Evolutionary conservation across 108 stramenopile genomes (phyloP), one percentile per base, ranked within the genome.

Genomic region (Nitzschia sp.): DNA sequence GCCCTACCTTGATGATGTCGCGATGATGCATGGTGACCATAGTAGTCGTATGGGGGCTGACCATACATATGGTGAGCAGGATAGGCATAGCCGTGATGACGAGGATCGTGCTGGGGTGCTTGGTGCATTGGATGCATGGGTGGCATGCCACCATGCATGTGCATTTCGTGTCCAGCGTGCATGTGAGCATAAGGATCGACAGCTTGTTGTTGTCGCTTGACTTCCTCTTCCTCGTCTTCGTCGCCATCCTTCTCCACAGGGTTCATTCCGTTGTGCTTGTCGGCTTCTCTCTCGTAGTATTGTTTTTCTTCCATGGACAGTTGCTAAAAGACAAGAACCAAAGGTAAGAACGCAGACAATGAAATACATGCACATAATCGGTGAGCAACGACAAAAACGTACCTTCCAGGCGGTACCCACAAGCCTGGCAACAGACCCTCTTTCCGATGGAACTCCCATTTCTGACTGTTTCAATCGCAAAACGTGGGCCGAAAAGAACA

Each of bases 371-470:
- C 29, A 34, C n/a, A n/a, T n/a, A 34, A 34, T 3, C 29, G 29
- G 29, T 34, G 29, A 34, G 5, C 29, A 34, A 34, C 29, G 29
- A 25, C 2, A 26, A 10, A 11, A 52, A 68, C 77, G 11, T 67
- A 78, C 72, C 83, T 91, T 88, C 90, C 90, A 91, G 1, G 90
- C 87, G 24, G 80, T 86, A 10, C 86, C 87, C 7, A 91, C 90
- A 50, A 91, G 43, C 0, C 86, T 70, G n/a, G 87, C 90, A 20
- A 85, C 85, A 11, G 81, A 81, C 51, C 90, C 90, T 19, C 87
- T 74, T 72, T 91, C 90, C 7, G 85, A 82, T 1, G 87, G 85
- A 5, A 88, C 82, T 25, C 85, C 85, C 24, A 63, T 67, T 54
- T 83, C 83, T 10, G 81, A 71, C 56, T 83, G 73, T 65, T 91